A percentile compares a stretch with the other conserved stretches of the same genome.
Evolutionary conservation across 345 rosid species (phyloP).

Genomic region (Salix suchowensis): DNA sequence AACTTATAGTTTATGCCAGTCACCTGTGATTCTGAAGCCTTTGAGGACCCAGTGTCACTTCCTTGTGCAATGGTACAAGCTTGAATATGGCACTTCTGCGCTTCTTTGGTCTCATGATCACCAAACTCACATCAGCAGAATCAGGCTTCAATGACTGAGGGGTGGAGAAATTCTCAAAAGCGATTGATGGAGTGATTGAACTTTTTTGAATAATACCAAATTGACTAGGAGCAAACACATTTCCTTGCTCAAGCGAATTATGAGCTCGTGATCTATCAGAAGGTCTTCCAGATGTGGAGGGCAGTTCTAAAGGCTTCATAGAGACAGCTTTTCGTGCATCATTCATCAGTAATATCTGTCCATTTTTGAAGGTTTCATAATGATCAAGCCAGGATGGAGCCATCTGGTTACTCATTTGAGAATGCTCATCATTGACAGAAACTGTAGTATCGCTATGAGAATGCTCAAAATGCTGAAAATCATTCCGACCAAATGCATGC

Average conservation of each 20-base stretch:
- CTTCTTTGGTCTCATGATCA: constrained; percentile 47
- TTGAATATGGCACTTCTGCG: constrained; percentile 52
- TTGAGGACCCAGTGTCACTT: constrained; percentile 37
- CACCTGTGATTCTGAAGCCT: constrained; percentile 66
- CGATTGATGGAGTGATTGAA: constrained; percentile 19
- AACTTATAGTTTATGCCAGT: constrained; percentile 1
- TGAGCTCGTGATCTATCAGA: constrained; percentile 39
- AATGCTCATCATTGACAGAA: constrained; percentile 39
- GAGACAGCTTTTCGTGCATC: constrained; percentile 34
- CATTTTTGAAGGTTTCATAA: constrained; percentile 63
- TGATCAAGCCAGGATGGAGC: constrained; percentile 75
- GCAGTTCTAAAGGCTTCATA: constrained; percentile 37
- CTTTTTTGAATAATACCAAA: constrained; percentile 25
- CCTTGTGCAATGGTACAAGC: constrained; percentile 66
- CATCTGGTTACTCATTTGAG: constrained; percentile 58
- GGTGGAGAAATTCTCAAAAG: constrained; percentile 36
- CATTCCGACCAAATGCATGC: constrained; percentile 24
- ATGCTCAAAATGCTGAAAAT: constrained; percentile 13
- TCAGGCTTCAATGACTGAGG: constrained; percentile 35
- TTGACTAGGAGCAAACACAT: constrained; percentile 25
- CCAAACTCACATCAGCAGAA: constrained; percentile 30
- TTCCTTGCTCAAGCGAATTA: constrained; percentile 30
- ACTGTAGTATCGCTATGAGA: constrained; percentile 26
- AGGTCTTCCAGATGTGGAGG: constrained; percentile 34
- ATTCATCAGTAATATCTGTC: constrained; percentile 40